Percentiles rank a stretch among this genome's conserved stretches.
Conservation (phyloP, 345 rosid genomes). For the Nephelium lappaceum region DNA sequence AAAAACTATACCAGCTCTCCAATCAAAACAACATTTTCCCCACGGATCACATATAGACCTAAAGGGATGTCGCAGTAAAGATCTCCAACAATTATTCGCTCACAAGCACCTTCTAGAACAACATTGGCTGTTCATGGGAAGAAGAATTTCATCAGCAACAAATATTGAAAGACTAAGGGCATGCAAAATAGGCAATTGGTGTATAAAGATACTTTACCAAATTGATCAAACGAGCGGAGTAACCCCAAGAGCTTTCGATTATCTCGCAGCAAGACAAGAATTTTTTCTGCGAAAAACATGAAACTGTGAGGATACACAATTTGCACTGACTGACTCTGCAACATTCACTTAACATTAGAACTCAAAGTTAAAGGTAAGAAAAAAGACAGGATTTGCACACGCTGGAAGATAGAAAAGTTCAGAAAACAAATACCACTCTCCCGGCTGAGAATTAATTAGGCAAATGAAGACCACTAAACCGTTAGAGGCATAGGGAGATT, state of each 20-base stretch:
- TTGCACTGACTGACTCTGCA: neutral
- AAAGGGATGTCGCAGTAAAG: slow-evolving; percentile 87
- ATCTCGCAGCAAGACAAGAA: slow-evolving; percentile 85
- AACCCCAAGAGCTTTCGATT: slow-evolving; percentile 85
- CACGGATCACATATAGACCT: slow-evolving; percentile 88
- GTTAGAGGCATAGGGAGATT: neutral
- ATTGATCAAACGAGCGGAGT: slow-evolving; percentile 98
- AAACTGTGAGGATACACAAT: slow-evolving; percentile 4
- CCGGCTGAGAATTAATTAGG: neutral
- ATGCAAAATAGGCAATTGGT: neutral
- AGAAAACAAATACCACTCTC: neutral
- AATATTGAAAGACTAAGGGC: neutral
- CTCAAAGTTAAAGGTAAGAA: neutral
- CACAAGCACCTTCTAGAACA: slow-evolving; percentile 93
- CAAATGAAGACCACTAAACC: neutral
- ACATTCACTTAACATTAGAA: slow-evolving; percentile 1
- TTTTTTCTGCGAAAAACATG: slow-evolving; percentile 58
- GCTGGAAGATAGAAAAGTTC: neutral
- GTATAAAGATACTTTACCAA: slow-evolving; percentile 45
- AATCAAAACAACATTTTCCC: slow-evolving; percentile 88
- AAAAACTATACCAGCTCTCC: slow-evolving; percentile 78
- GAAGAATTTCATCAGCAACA: slow-evolving; percentile 10
- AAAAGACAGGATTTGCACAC: neutral
- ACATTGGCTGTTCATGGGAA: slow-evolving; percentile 65
- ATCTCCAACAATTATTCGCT: slow-evolving; percentile 85